Evolutionary conservation across 805 yeast species (phyloP).

Genomic region (Hanseniaspora meyeri): DNA sequence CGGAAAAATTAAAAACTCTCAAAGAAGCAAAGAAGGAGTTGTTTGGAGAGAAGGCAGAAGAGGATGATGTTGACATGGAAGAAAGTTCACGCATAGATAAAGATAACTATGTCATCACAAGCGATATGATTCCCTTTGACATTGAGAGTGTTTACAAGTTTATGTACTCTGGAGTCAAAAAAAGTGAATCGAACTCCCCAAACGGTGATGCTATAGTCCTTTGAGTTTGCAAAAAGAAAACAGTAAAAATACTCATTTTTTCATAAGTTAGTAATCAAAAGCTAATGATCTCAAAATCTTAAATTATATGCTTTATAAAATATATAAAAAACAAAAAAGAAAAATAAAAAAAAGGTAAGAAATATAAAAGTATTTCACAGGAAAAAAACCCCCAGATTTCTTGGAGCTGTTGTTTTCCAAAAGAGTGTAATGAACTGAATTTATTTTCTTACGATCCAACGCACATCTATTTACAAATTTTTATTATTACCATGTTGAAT

Average conservation of each 20-base stretch:
- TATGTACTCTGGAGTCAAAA: conserved; percentile 33
- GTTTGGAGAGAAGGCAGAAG: conserved; percentile 28
- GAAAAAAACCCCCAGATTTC: neutral
- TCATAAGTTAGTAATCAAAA: too few relatives aligned
- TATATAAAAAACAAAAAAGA: neutral
- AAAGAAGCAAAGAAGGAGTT: conserved; percentile 6
- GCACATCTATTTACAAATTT: neutral
- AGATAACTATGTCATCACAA: conserved; percentile 15
- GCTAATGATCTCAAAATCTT: too few relatives aligned
- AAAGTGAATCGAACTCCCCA: neutral
- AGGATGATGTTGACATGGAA: conserved; percentile 30
- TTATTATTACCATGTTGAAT: neutral
- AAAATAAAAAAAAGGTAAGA: neutral
- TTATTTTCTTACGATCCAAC: neutral
- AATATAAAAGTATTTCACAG: neutral
- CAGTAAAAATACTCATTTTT: too few relatives aligned
- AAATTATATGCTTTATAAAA: too few relatives aligned
- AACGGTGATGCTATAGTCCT: neutral
- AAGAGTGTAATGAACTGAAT: too few relatives aligned
- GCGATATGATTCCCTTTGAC: conserved; percentile 24
- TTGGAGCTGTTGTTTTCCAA: neutral
- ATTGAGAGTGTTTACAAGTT: conserved; percentile 34
- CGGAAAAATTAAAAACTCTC: neutral
- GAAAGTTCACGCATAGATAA: conserved; percentile 15
- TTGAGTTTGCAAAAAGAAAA: neutral